Evolutionary conservation across 305 asterid species (phyloP).

Genomic region (Solanum hybrid): DNA sequence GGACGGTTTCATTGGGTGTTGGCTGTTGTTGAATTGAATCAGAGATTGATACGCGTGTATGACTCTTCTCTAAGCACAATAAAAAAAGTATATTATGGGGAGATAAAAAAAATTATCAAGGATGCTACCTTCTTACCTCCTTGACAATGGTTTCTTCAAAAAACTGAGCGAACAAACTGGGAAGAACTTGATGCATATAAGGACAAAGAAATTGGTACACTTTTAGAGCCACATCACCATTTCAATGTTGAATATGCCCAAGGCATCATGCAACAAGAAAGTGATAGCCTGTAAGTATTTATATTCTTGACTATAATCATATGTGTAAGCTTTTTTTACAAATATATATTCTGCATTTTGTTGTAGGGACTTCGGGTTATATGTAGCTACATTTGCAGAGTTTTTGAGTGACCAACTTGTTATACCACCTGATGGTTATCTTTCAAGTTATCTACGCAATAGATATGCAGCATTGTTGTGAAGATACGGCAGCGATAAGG

Average conservation of each 20-base stretch:
- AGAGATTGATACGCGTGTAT: no score
- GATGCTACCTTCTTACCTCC: no score
- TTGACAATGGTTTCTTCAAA: no score
- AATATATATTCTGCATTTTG: no score
- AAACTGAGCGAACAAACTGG: neutral
- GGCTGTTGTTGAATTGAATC: no score
- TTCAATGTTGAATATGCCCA: neutral
- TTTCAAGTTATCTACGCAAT: neutral
- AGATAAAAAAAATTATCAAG: no score
- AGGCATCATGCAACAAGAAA: neutral
- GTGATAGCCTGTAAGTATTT: neutral
- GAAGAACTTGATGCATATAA: neutral
- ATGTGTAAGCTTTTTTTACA: neutral
- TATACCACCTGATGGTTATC: neutral
- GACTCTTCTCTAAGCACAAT: neutral
- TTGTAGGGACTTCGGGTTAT: neutral
- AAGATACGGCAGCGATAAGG: accelerated
- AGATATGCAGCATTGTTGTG: neutral
- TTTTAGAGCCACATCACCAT: neutral
- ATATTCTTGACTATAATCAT: neutral
- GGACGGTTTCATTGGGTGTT: no score
- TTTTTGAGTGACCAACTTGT: neutral
- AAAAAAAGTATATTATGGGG: neutral
- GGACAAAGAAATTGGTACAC: neutral
- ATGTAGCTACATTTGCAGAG: neutral